phyloP scores from a whole-genome alignment of 331 rosid genomes.

The Telfairia occidentalis region DNA sequence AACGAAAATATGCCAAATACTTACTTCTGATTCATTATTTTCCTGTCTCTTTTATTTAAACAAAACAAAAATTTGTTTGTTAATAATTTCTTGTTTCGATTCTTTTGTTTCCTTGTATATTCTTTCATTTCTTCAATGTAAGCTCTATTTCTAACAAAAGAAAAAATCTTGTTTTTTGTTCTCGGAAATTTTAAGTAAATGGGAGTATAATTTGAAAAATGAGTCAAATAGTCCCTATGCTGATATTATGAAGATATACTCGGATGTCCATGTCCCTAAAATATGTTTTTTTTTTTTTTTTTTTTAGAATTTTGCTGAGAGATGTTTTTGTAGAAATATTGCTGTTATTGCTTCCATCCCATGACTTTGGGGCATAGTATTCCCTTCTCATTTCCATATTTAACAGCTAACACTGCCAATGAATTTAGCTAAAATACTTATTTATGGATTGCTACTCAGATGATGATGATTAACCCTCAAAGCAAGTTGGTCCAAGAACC shows the following conservation, averaged over 20 bases:
- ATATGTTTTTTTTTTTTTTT: not conserved
- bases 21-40: not conserved
- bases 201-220: no score
- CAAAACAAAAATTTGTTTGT: not conserved
- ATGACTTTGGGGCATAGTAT: not conserved
- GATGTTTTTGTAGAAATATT: no score
- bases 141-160: no score
- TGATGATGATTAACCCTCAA: slow-evolving; percentile 8
- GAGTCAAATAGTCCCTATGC: not conserved
- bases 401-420: not conserved
- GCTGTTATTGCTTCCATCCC: no score
- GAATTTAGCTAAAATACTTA: not conserved
- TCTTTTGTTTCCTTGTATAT: no score
- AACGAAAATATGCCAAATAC: not conserved
- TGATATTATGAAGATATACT: not conserved
- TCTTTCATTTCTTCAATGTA: no score
- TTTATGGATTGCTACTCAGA: slow-evolving; percentile 2
- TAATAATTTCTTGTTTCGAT: no score
- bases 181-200: no score
- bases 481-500: not conserved
- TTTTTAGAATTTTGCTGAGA: not conserved
- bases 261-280: not conserved
- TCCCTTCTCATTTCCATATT: not conserved
- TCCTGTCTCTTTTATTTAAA: not conserved
- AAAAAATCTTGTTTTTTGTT: no score